These are phyloP conservation scores for Friedmanniomyces endolithicus DNA, from an alignment of 495 filamentous ascomycete genomes.

Conservation along the genomic window DNA sequence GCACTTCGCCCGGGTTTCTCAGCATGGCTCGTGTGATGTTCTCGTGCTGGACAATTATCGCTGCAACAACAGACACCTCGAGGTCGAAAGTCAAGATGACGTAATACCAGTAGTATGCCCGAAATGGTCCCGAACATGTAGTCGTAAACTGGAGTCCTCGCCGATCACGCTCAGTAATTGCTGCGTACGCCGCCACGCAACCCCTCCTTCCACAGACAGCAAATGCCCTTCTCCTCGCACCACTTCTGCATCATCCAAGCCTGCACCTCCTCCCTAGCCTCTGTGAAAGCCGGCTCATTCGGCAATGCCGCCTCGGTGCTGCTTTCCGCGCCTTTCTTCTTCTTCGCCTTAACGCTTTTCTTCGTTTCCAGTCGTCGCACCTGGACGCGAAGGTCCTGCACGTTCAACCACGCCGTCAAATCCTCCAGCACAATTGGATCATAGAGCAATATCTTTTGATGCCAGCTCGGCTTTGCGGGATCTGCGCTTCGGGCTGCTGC, in stretches of 20 bases:
- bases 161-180: slow-evolving; percentile 1
- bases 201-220: slow-evolving; percentile 23
- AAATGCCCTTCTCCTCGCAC: slow-evolving; percentile 55
- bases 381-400: slow-evolving; percentile 41
- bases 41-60: too few relatives aligned
- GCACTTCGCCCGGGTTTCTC: too few relatives aligned
- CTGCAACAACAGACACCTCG: too few relatives aligned
- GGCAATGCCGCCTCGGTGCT: slow-evolving; percentile 2
- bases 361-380: slow-evolving; percentile 3
- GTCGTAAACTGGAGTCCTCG: too few relatives aligned
- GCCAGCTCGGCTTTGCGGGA: slow-evolving; percentile 49
- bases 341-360: slow-evolving; percentile 3
- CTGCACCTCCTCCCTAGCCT: slow-evolving; percentile 53
- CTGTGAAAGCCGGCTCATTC: slow-evolving; percentile 24
- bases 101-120: too few relatives aligned
- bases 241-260: slow-evolving; percentile 56
- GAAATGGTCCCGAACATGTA: too few relatives aligned
- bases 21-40: too few relatives aligned
- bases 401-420: slow-evolving; percentile 70
- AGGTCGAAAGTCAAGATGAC: too few relatives aligned
- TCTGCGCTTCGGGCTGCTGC: slow-evolving; percentile 39
- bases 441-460: slow-evolving; percentile 88
- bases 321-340: slow-evolving; percentile 12
- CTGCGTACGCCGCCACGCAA: slow-evolving; percentile 13
- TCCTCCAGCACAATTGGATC: slow-evolving; percentile 88